phyloP scores from a whole-genome alignment of 73 alveolate species.

The Uronychia binucleata region DNA sequence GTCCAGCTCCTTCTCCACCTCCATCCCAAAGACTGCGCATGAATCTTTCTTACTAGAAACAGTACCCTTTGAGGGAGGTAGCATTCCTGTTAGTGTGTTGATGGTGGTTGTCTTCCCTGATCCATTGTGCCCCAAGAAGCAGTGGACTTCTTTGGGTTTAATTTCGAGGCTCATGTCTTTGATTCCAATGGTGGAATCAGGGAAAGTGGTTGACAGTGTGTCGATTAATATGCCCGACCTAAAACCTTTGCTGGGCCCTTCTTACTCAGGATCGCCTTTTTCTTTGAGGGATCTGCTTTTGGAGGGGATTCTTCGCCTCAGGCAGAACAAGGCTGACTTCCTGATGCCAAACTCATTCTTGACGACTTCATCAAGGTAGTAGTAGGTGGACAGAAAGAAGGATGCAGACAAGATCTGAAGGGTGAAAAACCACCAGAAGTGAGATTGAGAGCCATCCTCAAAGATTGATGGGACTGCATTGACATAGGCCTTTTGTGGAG shows the following conservation, averaged over 20 bases:
- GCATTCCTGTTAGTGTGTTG: slow-evolving; percentile 65
- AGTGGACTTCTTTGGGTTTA: slow-evolving; percentile 51
- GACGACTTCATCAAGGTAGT: slow-evolving; percentile 28
- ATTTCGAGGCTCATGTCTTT: slow-evolving; percentile 57
- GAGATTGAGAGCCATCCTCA: background rate
- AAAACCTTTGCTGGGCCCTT: background rate
- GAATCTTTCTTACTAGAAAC: slow-evolving; percentile 21
- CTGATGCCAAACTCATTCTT: slow-evolving; percentile 38
- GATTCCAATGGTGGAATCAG: slow-evolving; percentile 49
- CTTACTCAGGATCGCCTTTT: background rate
- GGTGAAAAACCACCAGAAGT: background rate
- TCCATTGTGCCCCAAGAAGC: slow-evolving; percentile 76
- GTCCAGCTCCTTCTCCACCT: slow-evolving; percentile 45
- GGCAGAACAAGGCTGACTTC: slow-evolving; percentile 38
- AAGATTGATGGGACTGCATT: background rate
- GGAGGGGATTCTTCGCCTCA: slow-evolving; percentile 1
- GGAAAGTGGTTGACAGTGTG: slow-evolving; percentile 46
- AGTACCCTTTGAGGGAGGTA: slow-evolving; percentile 64
- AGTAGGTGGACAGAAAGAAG: background rate
- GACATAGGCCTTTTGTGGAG: background rate
- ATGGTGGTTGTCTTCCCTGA: slow-evolving; percentile 80
- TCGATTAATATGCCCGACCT: slow-evolving; percentile 35
- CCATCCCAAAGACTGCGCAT: slow-evolving; percentile 46
- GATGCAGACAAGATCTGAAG: too few relatives aligned
- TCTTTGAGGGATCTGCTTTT: background rate